A percentile compares a stretch with the other conserved stretches of the same genome.
These are phyloP conservation scores for Exophiala aquamarina DNA, from an alignment of 2,329 filamentous ascomycete genomes.

Conservation along the genomic window DNA sequence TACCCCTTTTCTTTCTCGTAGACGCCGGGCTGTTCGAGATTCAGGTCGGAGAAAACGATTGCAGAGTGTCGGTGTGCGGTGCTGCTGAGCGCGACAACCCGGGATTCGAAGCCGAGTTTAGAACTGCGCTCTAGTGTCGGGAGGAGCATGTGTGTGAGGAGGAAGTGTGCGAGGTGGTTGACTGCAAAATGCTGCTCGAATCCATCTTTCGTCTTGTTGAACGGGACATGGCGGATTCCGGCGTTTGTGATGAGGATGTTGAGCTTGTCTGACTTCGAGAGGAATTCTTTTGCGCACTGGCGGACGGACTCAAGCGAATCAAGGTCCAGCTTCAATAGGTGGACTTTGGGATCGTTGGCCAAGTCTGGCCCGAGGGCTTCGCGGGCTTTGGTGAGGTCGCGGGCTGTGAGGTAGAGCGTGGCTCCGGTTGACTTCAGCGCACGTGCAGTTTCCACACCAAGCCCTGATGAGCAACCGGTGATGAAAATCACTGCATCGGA, in stretches of 20 bases:
- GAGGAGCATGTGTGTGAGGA: slow-evolving; percentile 54
- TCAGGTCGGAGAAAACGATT: slow-evolving; percentile 39
- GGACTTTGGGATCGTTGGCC: slow-evolving; percentile 25
- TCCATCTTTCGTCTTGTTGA: slow-evolving; percentile 40
- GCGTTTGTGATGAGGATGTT: slow-evolving; percentile 23
- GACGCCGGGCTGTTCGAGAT: slow-evolving; percentile 36
- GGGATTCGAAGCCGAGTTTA: slow-evolving; percentile 42
- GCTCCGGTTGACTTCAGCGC: slow-evolving; percentile 40
- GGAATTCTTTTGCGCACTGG: slow-evolving; percentile 20
- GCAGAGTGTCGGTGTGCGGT: slow-evolving; percentile 40
- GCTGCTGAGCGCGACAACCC: slow-evolving; percentile 50
- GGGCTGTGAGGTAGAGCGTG: slow-evolving; percentile 36
- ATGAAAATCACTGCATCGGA: slow-evolving; percentile 36
- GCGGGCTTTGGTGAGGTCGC: slow-evolving; percentile 34
- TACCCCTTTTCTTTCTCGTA: slow-evolving; percentile 44
- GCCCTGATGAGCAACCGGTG: slow-evolving; percentile 38
- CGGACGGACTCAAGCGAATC: slow-evolving; percentile 34
- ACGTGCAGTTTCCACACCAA: slow-evolving; percentile 39
- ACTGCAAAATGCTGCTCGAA: slow-evolving; percentile 52
- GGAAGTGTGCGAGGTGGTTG: slow-evolving; percentile 42
- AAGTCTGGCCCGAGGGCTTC: slow-evolving; percentile 27
- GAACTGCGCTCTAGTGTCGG: slow-evolving; percentile 39
- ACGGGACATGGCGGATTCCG: slow-evolving; percentile 15
- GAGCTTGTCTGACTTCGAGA: slow-evolving; percentile 21
- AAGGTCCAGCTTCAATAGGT: slow-evolving; percentile 35